These are phyloP conservation scores for Paramecium bursaria DNA, from an alignment of 73 alveolate species.

Conservation along the genomic window DNA sequence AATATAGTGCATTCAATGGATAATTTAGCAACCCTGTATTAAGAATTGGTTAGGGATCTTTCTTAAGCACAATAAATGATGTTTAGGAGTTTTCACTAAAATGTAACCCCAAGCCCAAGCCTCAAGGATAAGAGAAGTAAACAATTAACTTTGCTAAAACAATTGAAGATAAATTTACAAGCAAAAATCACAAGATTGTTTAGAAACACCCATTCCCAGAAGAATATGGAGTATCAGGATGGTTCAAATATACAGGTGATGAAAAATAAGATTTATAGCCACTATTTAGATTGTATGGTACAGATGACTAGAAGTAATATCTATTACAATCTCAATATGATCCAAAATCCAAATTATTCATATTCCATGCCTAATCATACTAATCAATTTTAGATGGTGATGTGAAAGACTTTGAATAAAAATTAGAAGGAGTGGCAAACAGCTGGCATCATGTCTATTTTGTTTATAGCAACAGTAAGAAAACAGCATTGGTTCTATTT, in stretches of 20 bases:
- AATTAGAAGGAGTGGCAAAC: no score
- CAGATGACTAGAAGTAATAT: no score
- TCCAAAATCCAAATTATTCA: no score
- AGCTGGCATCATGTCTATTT: slow-evolving; percentile 57
- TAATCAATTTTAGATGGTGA: no score
- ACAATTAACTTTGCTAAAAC: slow-evolving; percentile 3
- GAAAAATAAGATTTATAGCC: not conserved
- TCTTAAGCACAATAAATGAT: slow-evolving; percentile 36
- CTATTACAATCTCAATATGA: no score
- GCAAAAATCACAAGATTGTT: slow-evolving; percentile 23
- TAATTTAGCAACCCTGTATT: slow-evolving; percentile 50
- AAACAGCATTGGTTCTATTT: slow-evolving; percentile 45
- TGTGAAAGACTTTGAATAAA: no score
- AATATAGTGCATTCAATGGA: slow-evolving; percentile 45
- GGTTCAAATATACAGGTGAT: slow-evolving; percentile 60
- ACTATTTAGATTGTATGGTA: slow-evolving; percentile 52
- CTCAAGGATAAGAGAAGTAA: slow-evolving; percentile 21
- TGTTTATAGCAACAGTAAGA: slow-evolving; percentile 19
- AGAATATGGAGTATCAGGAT: slow-evolving; percentile 40
- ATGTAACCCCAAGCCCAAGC: slow-evolving; percentile 35
- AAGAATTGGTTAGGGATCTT: slow-evolving; percentile 55
- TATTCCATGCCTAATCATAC: no score
- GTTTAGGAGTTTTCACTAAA: slow-evolving; percentile 2
- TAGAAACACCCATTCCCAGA: slow-evolving; percentile 21
- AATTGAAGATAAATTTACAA: slow-evolving; percentile 4